Percentiles rank a stretch among this genome's conserved stretches.
Conservation (phyloP, 805 yeast genomes). For the Pichia rugopelliculosa region DNA sequence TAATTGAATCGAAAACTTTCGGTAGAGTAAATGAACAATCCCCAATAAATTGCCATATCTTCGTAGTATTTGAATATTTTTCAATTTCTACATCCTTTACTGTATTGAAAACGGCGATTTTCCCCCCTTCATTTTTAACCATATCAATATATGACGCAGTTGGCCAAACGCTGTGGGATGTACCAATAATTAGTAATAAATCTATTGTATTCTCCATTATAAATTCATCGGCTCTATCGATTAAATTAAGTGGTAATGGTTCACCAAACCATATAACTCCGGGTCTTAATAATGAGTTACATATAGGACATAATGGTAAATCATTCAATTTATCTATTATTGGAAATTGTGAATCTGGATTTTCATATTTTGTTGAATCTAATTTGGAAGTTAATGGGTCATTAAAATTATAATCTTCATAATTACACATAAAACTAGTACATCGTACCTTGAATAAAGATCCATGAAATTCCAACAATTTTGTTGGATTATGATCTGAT, state of each 20-base stretch:
- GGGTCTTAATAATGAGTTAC: conserved; percentile 69
- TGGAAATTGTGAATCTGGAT: conserved; percentile 18
- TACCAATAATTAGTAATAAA: conserved; percentile 74
- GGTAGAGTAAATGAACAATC: conserved; percentile 74
- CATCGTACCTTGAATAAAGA: conserved; percentile 66
- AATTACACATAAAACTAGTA: conserved; percentile 68
- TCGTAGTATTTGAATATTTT: conserved; percentile 31
- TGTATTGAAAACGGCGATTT: conserved; percentile 77
- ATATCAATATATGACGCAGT: conserved; percentile 87
- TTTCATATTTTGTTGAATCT: conserved; percentile 9
- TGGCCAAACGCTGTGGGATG: conserved; percentile 83
- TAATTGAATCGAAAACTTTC: conserved; percentile 47
- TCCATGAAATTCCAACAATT: conserved; percentile 73
- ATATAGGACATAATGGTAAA: conserved; percentile 72
- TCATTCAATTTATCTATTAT: conserved; percentile 37
- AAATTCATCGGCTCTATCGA: conserved; percentile 67
- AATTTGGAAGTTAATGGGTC: conserved; percentile 48
- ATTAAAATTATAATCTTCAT: conserved; percentile 36
- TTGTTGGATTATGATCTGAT: conserved; percentile 49
- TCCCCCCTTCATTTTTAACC: conserved; percentile 65
- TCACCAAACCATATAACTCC: conserved; percentile 98
- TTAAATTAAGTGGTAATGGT: conserved; percentile 54
- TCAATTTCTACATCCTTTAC: conserved; percentile 45
- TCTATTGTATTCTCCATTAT: conserved; percentile 53
- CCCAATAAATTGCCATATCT: conserved; percentile 67